Evolutionary conservation across 495 filamentous ascomycete species (phyloP).

Genomic region (Oidiodendron maius): DNA sequence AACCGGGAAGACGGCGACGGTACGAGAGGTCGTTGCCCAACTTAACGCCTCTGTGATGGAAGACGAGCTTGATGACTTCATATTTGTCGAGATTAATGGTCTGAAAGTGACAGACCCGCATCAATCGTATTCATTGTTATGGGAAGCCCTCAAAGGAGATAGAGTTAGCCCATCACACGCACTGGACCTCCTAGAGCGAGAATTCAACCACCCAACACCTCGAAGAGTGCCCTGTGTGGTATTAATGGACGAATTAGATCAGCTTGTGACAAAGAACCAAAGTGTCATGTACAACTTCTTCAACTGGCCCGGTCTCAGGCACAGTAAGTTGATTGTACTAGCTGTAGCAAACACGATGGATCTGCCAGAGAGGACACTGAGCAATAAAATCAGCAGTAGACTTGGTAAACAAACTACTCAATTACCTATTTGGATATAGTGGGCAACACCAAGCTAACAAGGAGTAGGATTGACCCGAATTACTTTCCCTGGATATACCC

Average conservation of each 20-base stretch:
- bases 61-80: constrained; percentile 97
- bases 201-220: constrained; percentile 86
- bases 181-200: constrained; percentile 80
- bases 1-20: constrained; percentile 98
- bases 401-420: constrained; percentile 46
- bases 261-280: constrained; percentile 94
- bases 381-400: constrained; percentile 95
- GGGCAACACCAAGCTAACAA: not conserved
- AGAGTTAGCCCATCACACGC: constrained; percentile 90
- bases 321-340: constrained; percentile 89
- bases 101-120: constrained; percentile 99
- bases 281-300: constrained; percentile 99
- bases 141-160: constrained; percentile 93
- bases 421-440: constrained; percentile 2
- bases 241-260: constrained; percentile 98
- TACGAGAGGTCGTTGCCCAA: constrained; percentile 88
- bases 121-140: constrained; percentile 90
- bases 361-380: constrained; percentile 89
- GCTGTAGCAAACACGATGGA: constrained; percentile 99
- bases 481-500: constrained; percentile 95
- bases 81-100: constrained; percentile 98
- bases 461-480: constrained; percentile 67
- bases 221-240: constrained; percentile 93
- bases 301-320: constrained; percentile 94
- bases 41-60: constrained; percentile 76